A percentile compares a stretch with the other conserved stretches of the same genome.
phyloP scores from a whole-genome alignment of 1,284 basidiomycete genomes.

The Boletus subluridellus region DNA sequence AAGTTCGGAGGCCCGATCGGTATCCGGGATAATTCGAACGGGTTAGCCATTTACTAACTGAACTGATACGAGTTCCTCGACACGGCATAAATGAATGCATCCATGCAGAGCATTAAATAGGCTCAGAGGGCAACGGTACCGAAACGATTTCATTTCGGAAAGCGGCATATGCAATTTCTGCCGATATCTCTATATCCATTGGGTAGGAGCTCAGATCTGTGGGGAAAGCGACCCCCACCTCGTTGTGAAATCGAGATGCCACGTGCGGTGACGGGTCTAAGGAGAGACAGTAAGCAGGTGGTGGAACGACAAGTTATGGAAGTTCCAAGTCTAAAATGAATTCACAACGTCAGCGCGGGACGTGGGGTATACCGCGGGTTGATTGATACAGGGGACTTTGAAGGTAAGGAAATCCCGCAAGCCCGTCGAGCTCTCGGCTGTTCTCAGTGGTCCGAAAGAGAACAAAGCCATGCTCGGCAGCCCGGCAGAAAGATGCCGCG shows the following conservation, averaged over 20 bases:
- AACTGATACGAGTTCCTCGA: neutral
- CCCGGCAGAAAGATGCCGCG: constrained; percentile 19
- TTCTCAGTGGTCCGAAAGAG: neutral
- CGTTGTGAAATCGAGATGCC: constrained; percentile 2
- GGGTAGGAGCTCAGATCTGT: constrained; percentile 4
- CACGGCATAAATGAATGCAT: neutral
- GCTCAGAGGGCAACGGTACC: constrained; percentile 4
- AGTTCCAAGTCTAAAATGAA: constrained; percentile 2
- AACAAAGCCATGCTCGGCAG: constrained; percentile 14
- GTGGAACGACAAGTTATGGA: neutral
- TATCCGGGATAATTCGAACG: neutral
- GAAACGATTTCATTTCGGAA: constrained; percentile 23
- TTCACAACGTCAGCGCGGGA: neutral
- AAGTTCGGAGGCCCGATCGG: neutral
- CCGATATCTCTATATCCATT: constrained; percentile 5
- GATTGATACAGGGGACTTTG: neutral
- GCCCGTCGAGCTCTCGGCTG: neutral
- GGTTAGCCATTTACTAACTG: neutral
- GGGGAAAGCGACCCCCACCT: neutral
- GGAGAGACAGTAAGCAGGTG: neutral
- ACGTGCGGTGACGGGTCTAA: neutral
- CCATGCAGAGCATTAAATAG: neutral
- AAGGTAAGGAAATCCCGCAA: neutral
- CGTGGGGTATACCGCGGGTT: neutral
- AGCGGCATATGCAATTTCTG: neutral